A percentile compares a stretch with the other conserved stretches of the same genome.
phyloP scores from a whole-genome alignment of 768 basidiomycete genomes.

The Lyophyllum semitale region DNA sequence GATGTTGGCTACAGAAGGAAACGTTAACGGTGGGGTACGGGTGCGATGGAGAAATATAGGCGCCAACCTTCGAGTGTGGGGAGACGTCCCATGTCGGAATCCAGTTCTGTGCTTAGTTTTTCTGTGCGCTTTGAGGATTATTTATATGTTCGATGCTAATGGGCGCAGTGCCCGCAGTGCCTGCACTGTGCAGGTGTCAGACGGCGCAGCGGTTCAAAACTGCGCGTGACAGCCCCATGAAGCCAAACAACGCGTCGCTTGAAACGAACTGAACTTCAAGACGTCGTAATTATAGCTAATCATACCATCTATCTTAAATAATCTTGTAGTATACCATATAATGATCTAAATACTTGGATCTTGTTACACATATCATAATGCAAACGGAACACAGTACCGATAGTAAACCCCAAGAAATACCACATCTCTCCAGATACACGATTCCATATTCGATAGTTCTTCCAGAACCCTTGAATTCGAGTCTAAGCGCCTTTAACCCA shows the following conservation, averaged over 20 bases:
- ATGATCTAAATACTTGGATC: not conserved
- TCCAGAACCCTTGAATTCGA: not conserved
- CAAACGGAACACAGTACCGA: too few relatives aligned
- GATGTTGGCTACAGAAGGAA: not conserved
- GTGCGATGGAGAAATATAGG: not conserved
- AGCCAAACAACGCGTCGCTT: conserved; percentile 7
- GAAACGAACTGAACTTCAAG: not conserved
- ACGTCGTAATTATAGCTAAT: not conserved
- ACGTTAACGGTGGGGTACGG: not conserved
- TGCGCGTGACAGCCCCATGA: too few relatives aligned
- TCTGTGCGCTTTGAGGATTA: too few relatives aligned
- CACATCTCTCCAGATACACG: not conserved
- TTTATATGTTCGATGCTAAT: not conserved
- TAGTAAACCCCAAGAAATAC: too few relatives aligned
- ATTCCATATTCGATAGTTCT: not conserved
- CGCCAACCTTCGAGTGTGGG: not conserved
- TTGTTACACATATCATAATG: not conserved
- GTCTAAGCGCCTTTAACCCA: conserved; percentile 45
- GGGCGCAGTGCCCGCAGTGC: not conserved
- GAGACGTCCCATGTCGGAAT: not conserved
- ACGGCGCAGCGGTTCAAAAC: too few relatives aligned
- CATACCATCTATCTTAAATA: too few relatives aligned
- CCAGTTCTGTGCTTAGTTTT: too few relatives aligned
- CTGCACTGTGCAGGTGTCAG: too few relatives aligned
- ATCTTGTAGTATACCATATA: not conserved